These are phyloP conservation scores for Thymus quinquecostatus DNA, from an alignment of 257 asterid genomes.

Conservation along the genomic window DNA sequence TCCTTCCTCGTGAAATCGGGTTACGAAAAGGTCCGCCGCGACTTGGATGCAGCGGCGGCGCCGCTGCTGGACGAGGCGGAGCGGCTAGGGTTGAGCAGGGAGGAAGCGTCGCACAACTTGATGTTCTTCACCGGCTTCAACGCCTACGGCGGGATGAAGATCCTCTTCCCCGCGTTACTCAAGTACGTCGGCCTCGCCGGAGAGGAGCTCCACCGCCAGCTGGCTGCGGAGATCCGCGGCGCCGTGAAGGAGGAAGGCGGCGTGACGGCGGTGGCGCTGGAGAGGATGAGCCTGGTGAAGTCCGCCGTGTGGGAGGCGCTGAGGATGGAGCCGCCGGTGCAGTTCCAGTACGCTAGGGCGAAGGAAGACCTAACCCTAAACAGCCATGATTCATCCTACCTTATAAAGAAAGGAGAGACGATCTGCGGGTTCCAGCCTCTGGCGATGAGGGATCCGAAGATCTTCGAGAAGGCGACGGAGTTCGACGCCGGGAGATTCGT, in stretches of 20 bases:
- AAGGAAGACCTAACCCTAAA: constrained; percentile 42
- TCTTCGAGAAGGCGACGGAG: constrained; percentile 43
- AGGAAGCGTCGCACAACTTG: constrained; percentile 45
- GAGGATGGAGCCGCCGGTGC: constrained; percentile 64
- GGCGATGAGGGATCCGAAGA: constrained; percentile 53
- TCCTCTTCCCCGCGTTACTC: constrained; percentile 35
- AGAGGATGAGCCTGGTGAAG: constrained; percentile 47
- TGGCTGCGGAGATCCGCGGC: constrained; percentile 25
- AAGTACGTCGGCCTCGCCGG: constrained; percentile 42
- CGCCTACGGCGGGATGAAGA: constrained; percentile 43
- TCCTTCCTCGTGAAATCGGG: constrained; percentile 28
- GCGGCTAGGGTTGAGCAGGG: constrained; percentile 32
- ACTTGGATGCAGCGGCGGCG: constrained; percentile 18
- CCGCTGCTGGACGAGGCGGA: constrained; percentile 44
- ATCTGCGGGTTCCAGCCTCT: constrained; percentile 62
- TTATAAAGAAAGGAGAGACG: constrained; percentile 63
- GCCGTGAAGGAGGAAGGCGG: constrained; percentile 42
- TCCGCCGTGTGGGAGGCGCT: constrained; percentile 60
- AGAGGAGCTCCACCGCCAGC: constrained; percentile 32
- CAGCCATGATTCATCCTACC: constrained; percentile 51
- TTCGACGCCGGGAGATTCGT: constrained; percentile 54
- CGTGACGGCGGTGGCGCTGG: constrained; percentile 34
- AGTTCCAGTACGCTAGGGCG: constrained; percentile 63
- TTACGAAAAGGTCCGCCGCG: constrained; percentile 30
- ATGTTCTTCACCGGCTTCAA: constrained; percentile 42